These are phyloP conservation scores for Sporothrix curviconia DNA, from an alignment of 2,329 filamentous ascomycete species.

Conservation along the genomic window DNA sequence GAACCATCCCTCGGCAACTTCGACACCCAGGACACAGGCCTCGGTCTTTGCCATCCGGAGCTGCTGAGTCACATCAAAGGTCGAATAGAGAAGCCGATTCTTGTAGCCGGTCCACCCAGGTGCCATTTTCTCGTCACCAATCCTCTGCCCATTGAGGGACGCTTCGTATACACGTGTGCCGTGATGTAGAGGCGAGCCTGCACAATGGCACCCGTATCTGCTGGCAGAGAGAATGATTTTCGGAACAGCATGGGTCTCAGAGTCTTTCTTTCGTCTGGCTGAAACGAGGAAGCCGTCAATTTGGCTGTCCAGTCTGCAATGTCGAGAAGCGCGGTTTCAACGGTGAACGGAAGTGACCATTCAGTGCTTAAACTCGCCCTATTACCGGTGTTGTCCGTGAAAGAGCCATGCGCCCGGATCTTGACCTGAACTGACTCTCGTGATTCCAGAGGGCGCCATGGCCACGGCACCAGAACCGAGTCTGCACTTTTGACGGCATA, in stretches of 20 bases:
- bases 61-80: constrained; percentile 34
- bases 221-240: not conserved
- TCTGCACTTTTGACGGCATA: not conserved
- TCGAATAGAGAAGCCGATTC: constrained; percentile 35
- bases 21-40: constrained; percentile 27
- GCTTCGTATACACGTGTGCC: constrained; percentile 28
- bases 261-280: not conserved
- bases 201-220: constrained; percentile 20
- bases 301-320: not conserved
- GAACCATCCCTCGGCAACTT: constrained; percentile 41
- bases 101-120: constrained; percentile 39
- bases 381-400: too few species aligned
- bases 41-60: constrained; percentile 20
- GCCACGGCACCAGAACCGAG: not conserved
- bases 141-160: constrained; percentile 26
- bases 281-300: not conserved
- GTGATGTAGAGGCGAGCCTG: constrained; percentile 37
- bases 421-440: not conserved
- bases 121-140: constrained; percentile 28
- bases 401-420: not conserved
- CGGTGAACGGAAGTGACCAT: not conserved
- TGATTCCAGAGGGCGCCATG: not conserved
- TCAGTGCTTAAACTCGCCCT: too few species aligned
- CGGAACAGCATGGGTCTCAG: not conserved
- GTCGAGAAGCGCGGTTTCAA: not conserved